Conservation (phyloP, 1,284 basidiomycete genomes). For the Trichosporon sp. region DNA sequence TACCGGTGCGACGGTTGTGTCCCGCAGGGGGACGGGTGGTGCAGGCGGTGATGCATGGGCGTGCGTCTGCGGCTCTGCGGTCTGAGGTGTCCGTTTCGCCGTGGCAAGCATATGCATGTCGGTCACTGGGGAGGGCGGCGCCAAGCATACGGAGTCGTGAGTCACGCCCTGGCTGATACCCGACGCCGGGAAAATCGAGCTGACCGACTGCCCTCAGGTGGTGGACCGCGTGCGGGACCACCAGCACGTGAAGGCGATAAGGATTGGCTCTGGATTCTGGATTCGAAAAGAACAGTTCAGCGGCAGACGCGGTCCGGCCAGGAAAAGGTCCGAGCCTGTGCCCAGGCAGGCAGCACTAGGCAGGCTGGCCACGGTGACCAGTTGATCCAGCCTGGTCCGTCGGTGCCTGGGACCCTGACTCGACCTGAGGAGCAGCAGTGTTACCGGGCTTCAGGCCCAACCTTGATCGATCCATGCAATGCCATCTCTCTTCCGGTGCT, state of each 20-base stretch:
- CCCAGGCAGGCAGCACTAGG: neutral
- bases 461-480: neutral
- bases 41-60: neutral
- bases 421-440: neutral
- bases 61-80: neutral
- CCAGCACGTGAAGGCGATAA: neutral
- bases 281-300: constrained; percentile 1
- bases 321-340: neutral
- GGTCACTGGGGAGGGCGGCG: neutral
- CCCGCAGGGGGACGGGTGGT: neutral
- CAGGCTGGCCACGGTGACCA: neutral
- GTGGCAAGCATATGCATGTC: neutral
- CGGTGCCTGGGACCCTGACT: neutral
- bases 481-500: neutral
- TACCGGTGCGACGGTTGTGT: neutral
- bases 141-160: neutral
- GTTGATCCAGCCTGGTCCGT: neutral
- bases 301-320: neutral
- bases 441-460: neutral
- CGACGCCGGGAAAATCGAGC: neutral
- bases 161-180: neutral
- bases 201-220: neutral
- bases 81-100: neutral
- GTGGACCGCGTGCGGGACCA: too few species aligned
- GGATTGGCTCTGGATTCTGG: neutral